These are phyloP conservation scores for Claviceps pazoutovae DNA, from an alignment of 2,329 filamentous ascomycete genomes.

Conservation along the genomic window DNA sequence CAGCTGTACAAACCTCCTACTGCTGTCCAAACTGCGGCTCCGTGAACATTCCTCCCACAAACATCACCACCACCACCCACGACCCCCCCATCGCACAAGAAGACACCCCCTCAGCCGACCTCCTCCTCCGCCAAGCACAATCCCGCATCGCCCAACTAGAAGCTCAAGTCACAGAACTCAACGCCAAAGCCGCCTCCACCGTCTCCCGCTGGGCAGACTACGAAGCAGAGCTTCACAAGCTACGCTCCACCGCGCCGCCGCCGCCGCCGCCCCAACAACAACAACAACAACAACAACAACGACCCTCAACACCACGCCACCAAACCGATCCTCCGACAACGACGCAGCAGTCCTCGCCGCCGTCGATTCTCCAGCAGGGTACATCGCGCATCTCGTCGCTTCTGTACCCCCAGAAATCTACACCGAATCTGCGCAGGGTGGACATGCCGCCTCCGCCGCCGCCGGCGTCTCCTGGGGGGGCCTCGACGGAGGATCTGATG, in stretches of 20 bases:
- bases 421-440: slow-evolving; percentile 5
- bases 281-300: neutral
- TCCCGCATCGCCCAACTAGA: slow-evolving; percentile 55
- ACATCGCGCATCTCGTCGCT: slow-evolving; percentile 32
- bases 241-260: slow-evolving; percentile 28
- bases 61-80: neutral
- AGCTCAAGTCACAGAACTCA: slow-evolving; percentile 54
- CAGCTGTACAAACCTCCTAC: slow-evolving; percentile 12
- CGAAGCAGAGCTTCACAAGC: slow-evolving; percentile 57
- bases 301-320: neutral
- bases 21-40: slow-evolving; percentile 40
- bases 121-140: slow-evolving; percentile 38
- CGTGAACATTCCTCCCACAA: slow-evolving; percentile 16
- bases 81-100: slow-evolving; percentile 12
- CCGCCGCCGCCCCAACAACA: slow-evolving; percentile 10
- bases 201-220: slow-evolving; percentile 61
- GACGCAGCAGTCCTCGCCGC: slow-evolving; percentile 7
- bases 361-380: slow-evolving; percentile 32
- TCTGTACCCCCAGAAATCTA: slow-evolving; percentile 32
- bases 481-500: slow-evolving; percentile 37
- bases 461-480: slow-evolving; percentile 5
- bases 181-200: slow-evolving; percentile 53
- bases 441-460: neutral
- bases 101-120: slow-evolving; percentile 5
- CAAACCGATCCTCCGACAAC: neutral